Percentiles rank a stretch among this genome's conserved stretches.
These are phyloP conservation scores for Exophiala alcalophila DNA, from an alignment of 2,329 filamentous ascomycete species.

Conservation along the genomic window DNA sequence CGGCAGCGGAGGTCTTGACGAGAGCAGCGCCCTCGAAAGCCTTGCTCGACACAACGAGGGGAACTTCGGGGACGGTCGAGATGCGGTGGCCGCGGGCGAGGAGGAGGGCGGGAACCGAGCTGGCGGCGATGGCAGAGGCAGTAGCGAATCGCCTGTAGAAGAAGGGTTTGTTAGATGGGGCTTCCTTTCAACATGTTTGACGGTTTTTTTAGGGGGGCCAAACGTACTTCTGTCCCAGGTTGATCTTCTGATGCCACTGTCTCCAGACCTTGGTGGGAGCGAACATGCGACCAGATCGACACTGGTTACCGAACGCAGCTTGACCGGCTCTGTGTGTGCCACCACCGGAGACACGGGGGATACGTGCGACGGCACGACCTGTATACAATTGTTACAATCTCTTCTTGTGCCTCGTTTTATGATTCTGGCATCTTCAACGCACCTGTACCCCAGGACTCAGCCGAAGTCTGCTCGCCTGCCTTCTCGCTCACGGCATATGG, in stretches of 20 bases:
- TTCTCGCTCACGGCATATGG: slow-evolving; percentile 99
- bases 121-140: slow-evolving; percentile 94
- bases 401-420: slow-evolving; percentile 15
- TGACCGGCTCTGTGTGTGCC: slow-evolving; percentile 99
- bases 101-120: slow-evolving; percentile 89
- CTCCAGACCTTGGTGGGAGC: slow-evolving; percentile 99
- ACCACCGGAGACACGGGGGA: slow-evolving; percentile 99
- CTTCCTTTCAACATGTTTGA: slow-evolving; percentile 26
- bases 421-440: slow-evolving; percentile 47
- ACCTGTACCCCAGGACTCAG: slow-evolving; percentile 99
- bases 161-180: slow-evolving; percentile 10
- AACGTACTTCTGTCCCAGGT: slow-evolving; percentile 89
- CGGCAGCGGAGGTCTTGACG: slow-evolving; percentile 83
- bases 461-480: slow-evolving; percentile 99
- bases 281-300: slow-evolving; percentile 99
- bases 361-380: slow-evolving; percentile 99
- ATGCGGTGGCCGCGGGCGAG: slow-evolving; percentile 97
- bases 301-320: slow-evolving; percentile 99
- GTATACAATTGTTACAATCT: slow-evolving; percentile 20
- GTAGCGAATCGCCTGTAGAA: slow-evolving; percentile 82
- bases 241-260: slow-evolving; percentile 99
- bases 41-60: slow-evolving; percentile 89
- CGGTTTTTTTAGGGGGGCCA: not conserved
- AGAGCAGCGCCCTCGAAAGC: slow-evolving; percentile 76
- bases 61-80: slow-evolving; percentile 88